phyloP scores from a whole-genome alignment of 2,329 filamentous ascomycete species.

The Arthrinium puccinioides region DNA sequence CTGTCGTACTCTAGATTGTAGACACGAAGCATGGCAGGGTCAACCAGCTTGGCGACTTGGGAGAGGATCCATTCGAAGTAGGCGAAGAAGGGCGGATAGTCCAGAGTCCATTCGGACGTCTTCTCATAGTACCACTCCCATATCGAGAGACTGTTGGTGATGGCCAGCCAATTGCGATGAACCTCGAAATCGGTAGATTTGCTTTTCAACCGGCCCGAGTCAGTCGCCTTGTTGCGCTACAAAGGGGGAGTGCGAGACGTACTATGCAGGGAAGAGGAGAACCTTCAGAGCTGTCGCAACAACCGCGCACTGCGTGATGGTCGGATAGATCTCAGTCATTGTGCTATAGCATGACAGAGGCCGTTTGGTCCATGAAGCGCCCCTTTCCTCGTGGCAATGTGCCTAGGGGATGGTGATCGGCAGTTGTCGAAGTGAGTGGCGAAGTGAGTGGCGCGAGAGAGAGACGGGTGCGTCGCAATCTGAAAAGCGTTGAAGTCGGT shows the following conservation, averaged over 20 bases:
- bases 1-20: conserved; percentile 79
- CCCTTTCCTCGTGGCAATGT: too few relatives aligned
- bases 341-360: too few relatives aligned
- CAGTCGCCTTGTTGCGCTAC: not conserved
- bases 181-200: conserved; percentile 99
- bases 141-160: conserved; percentile 81
- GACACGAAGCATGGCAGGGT: conserved; percentile 75
- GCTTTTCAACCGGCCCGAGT: conserved; percentile 40
- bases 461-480: too few relatives aligned
- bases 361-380: too few relatives aligned
- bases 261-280: conserved; percentile 92
- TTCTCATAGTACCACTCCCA: conserved; percentile 95
- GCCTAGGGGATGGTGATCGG: too few relatives aligned
- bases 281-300: conserved; percentile 86
- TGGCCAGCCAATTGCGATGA: conserved; percentile 96
- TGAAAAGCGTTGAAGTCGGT: too few relatives aligned
- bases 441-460: too few relatives aligned
- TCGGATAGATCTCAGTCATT: conserved; percentile 80
- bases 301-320: conserved; percentile 80
- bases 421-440: too few relatives aligned
- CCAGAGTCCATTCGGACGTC: conserved; percentile 98
- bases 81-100: conserved; percentile 97
- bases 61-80: conserved; percentile 93
- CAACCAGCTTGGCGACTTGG: conserved; percentile 67
- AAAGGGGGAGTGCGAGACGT: conserved; percentile 31